phyloP scores from a whole-genome alignment of 2,329 filamentous ascomycete species.

The Fusarium cyanostomum region DNA sequence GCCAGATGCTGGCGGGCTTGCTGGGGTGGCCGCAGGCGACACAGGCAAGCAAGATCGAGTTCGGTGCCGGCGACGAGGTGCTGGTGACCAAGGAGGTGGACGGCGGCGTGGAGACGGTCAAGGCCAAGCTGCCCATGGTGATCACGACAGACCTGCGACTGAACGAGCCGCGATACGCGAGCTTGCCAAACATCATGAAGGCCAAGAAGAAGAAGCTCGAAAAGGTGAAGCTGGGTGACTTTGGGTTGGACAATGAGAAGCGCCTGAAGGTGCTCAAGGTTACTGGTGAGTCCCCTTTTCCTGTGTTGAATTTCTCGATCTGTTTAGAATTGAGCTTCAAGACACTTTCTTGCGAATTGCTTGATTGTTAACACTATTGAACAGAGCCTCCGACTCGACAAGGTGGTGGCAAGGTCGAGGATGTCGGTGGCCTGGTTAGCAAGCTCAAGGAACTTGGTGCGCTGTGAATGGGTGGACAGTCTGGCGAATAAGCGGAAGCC shows the following conservation, averaged over 20 bases:
- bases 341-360: not conserved
- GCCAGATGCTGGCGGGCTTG: conserved; percentile 95
- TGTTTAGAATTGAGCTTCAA: not conserved
- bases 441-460: conserved; percentile 98
- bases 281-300: conserved; percentile 65
- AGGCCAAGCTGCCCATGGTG: conserved; percentile 86
- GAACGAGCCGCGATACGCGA: conserved; percentile 95
- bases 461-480: conserved; percentile 61
- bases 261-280: conserved; percentile 93
- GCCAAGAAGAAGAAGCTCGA: conserved; percentile 99
- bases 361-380: conserved; percentile 14
- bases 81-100: conserved; percentile 93
- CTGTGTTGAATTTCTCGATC: not conserved
- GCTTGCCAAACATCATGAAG: conserved; percentile 99
- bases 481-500: conserved; percentile 3
- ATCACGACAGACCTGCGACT: conserved; percentile 94
- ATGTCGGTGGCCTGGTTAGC: conserved; percentile 91
- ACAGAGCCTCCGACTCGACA: conserved; percentile 86
- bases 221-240: conserved; percentile 87
- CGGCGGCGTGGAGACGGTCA: conserved; percentile 90
- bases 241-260: conserved; percentile 77
- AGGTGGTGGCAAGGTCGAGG: conserved; percentile 95
- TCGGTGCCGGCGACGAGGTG: conserved; percentile 74
- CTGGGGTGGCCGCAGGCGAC: conserved; percentile 95
- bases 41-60: conserved; percentile 85